These are phyloP conservation scores for Alternaria gaisen DNA, from an alignment of 2,329 filamentous ascomycete species.

Conservation along the genomic window DNA sequence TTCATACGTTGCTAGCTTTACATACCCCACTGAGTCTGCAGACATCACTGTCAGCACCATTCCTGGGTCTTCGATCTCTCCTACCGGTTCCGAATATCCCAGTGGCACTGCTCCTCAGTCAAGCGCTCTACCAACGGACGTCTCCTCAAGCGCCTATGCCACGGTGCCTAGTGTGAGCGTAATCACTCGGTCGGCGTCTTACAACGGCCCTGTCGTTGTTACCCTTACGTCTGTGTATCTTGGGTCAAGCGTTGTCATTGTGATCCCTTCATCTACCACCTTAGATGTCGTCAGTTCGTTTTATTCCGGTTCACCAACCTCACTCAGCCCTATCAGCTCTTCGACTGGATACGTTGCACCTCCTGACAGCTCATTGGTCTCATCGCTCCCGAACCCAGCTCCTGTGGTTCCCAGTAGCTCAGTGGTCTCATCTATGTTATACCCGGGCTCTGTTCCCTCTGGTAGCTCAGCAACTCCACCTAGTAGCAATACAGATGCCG, in stretches of 20 bases:
- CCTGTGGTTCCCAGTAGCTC: conserved; percentile 6
- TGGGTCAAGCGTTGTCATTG: background rate
- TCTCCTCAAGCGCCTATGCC: conserved; percentile 9
- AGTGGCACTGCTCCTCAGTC: conserved; percentile 17
- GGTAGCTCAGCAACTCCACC: background rate
- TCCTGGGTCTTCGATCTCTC: conserved; percentile 6
- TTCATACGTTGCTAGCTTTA: conserved; percentile 13
- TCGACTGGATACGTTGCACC: conserved; percentile 11
- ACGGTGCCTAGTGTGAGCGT: background rate
- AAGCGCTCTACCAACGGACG: conserved; percentile 8
- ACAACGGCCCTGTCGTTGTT: conserved; percentile 4
- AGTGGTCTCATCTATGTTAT: background rate
- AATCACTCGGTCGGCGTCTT: background rate
- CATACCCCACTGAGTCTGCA: conserved; percentile 10
- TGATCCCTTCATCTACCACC: conserved; percentile 6
- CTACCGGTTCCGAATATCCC: conserved; percentile 6
- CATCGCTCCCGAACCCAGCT: conserved; percentile 2
- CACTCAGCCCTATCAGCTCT: background rate
- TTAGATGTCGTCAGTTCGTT: conserved; percentile 9
- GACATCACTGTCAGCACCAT: conserved; percentile 18
- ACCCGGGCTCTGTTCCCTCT: conserved; percentile 3
- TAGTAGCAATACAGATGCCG: conserved; percentile 5
- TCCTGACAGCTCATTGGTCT: conserved; percentile 7
- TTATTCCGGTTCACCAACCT: conserved; percentile 11
- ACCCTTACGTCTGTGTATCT: conserved; percentile 4